Conservation (phyloP, 768 basidiomycete genomes). For the Suillus bovinus region DNA sequence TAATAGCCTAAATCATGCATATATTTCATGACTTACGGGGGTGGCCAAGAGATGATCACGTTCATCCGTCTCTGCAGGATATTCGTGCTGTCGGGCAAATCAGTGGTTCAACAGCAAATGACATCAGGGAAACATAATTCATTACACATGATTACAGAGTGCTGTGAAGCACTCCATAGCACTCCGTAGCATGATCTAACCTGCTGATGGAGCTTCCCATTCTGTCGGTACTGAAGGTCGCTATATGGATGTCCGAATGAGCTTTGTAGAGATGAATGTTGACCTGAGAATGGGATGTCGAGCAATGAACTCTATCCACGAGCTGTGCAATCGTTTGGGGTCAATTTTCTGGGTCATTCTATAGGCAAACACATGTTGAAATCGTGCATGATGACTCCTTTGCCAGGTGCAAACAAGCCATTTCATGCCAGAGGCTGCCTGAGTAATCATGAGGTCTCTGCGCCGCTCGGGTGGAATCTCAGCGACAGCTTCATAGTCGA, state of each 20-base stretch:
- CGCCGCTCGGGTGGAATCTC: conserved; percentile 15
- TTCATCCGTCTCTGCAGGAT: conserved; percentile 19
- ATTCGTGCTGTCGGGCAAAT: conserved; percentile 11
- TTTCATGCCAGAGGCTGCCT: conserved; percentile 34
- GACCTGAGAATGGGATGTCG: conserved; percentile 44
- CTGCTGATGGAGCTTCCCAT: conserved; percentile 3
- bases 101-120: conserved; percentile 13
- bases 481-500: conserved; percentile 18
- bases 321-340: conserved; percentile 25
- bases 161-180: too few species aligned
- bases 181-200: too few species aligned
- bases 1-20: too few species aligned
- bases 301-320: conserved; percentile 39
- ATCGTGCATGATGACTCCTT: conserved; percentile 39
- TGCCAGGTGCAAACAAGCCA: conserved; percentile 47
- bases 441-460: conserved; percentile 20
- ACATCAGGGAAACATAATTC: too few species aligned
- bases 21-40: too few species aligned
- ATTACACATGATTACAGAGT: too few species aligned
- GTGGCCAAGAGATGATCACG: conserved; percentile 22
- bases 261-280: conserved; percentile 35
- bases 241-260: conserved; percentile 20
- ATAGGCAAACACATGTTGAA: conserved; percentile 46
- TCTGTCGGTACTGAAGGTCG: conserved; percentile 26
- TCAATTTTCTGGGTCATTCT: conserved; percentile 34